Evolutionary conservation across 1,284 basidiomycete species (phyloP), one percentile per base, ranked within the genome.

Genomic region (Melampsora larici-populina): DNA sequence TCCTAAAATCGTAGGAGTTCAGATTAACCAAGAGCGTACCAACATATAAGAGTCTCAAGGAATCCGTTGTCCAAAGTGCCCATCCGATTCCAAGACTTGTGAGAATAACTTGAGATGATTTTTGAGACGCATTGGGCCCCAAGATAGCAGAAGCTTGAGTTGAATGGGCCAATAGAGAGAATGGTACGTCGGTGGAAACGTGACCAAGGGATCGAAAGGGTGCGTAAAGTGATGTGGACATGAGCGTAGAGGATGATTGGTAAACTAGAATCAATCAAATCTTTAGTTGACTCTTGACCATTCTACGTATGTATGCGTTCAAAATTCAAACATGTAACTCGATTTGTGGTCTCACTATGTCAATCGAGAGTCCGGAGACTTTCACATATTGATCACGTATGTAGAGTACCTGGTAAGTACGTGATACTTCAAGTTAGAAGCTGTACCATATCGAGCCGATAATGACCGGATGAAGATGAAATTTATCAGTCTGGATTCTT

Each of bases 1-100:
- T 2, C 33, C 33, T 49, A 24, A 13, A 17, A 68, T 17, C 6
- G 49, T 8, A n/a, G 49, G 8, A 33, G 0, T 40, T n/a, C 21
- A 17, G n/a, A 43, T 7, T 36, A 71, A 26, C 33, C n/a, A 43
- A 55, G 46, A 8, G 84, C 92, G 85, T 83, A 91, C 95, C 94
- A 79, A 97, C 93, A 83, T 99, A 98, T 65, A 98, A 87, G 66
- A 99, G 85, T 21, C 88, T 89, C 92, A 99, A 94, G 85, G 91
- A 92, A 46, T 90, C 92, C 17, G 93, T 94, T 82, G 97, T 94
- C 96, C 96, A 99, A 84, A 98, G 87, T 26, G 93, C 92, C 96
- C 96, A 99, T 81, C 92, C 90, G 79, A 87, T 89, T 18, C 96
- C 96, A 6, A 98, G 84, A 81, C 92, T 95, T 17, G 94, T 97